Evolutionary conservation across 106 monocot species (phyloP), one percentile per base, ranked within the genome.

Genomic region (Dendrobium chrysotoxum): DNA sequence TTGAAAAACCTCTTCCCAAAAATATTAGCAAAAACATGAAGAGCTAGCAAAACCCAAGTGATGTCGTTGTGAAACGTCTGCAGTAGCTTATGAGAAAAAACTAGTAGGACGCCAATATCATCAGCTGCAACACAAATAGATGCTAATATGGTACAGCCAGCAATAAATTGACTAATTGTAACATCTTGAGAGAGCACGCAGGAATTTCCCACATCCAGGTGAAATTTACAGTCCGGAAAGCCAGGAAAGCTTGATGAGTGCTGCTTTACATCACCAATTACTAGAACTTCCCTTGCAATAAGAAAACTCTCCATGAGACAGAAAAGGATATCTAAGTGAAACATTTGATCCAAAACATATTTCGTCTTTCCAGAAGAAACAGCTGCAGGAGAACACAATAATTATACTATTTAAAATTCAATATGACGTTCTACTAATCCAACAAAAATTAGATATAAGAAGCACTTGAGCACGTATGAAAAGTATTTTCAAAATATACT

Each of bases 101-200:
- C 82, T 71, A 91, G 87, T 77, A 96, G 77, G 84, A 90, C 79
- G 81, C 75, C 75, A 78, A 85, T 79, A 66, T 81, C 73, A 30
- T 82, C 80, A 58, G 81, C 41, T 78, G 80, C 84, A 26, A 76
- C 81, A 84, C 86, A 90, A 68, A 93, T 66, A 75, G 88, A 90
- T 79, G 93, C 91, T 21, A 92, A 88, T 79, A 96, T 81, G 47
- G 88, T 80, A 65, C 93, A 81, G 30, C 87, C 92, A 79, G 91
- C 85, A 4, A 89, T 65, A 18, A 91, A 80, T 54, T 96, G 92
- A 78, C 78, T 67, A 44, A 73, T 20, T 28, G 86, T 82, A 30
- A 88, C 87, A 80, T 64, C 53, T 80, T 28, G 80, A 45, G 68
- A 64, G 55, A 77, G 77, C 38, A 90, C 53, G 31, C 46, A 75